Evolutionary conservation across 2,329 filamentous ascomycete genomes (phyloP), one percentile per base, ranked within the genome.

Genomic region (Ophiosphaerella herpotricha): DNA sequence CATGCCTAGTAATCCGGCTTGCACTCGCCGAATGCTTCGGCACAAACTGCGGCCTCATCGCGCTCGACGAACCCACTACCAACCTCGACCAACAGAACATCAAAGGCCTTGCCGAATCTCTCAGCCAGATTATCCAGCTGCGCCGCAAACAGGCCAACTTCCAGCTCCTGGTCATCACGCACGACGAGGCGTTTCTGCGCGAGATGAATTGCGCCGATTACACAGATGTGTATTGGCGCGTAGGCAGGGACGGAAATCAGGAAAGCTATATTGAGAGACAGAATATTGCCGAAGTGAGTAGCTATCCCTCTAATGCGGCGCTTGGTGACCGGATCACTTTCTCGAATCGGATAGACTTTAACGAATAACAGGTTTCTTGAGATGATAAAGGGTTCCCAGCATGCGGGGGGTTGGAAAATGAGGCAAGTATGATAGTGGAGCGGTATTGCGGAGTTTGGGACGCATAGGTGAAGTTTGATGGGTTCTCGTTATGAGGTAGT

Each of bases 81-180:
- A 99, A 99, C 67, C 85, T 99, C 37, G 94, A 99, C 71, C 83
- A 85, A 55, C 92, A 97, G 77, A 99, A 99, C 74, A 97, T 97
- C 74, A 86, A 88, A 55, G 90, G 90, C 52, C 82, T 99, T 37
- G 94, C 94, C 7, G 82, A 88, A 71, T 90, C 89, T 39, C 77
- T 99, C 64, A 88, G 94, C 66, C 84, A 87, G 64, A 96, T 99
- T 67, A 97, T 99, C 75, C 83, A 88, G 63, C 78, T 86, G 13
- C 85, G 95, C 7, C 85, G 89, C 71, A 85, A 87, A 54, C 94
- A 99, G 80, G 84, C 86, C 48, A 99, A 99, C 72, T 97, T 99
- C 75, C 95, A 99, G 78, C 84, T 99, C 48, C 94, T 99, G 68
- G 90, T 99, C 67, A 99, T 99, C 73, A 99, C 94, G 4, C 94